A percentile compares a stretch with the other conserved stretches of the same genome.
Evolutionary conservation across 1,284 basidiomycete genomes (phyloP).

Genomic region (Cystobasidium sp.): DNA sequence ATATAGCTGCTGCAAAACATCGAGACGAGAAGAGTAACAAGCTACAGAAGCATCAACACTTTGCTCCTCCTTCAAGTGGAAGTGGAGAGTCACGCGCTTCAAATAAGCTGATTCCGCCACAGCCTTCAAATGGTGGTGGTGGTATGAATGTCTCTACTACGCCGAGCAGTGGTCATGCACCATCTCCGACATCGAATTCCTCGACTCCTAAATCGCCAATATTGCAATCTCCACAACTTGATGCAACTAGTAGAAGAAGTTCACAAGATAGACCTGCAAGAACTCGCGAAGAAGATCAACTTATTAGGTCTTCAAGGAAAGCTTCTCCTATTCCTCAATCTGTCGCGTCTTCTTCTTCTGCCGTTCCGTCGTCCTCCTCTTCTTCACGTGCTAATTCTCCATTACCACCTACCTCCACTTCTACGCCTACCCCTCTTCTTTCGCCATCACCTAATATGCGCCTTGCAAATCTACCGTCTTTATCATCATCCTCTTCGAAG

Average conservation of each 20-base stretch:
- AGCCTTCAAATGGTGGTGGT: too few relatives aligned
- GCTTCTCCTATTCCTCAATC: background rate
- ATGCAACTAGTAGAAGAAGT: background rate
- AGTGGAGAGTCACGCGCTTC: background rate
- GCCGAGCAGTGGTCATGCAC: background rate
- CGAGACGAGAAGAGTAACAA: background rate
- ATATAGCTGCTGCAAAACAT: background rate
- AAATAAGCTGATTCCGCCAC: background rate
- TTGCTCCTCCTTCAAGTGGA: background rate
- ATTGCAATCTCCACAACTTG: constrained; percentile 8
- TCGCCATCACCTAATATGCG: constrained; percentile 3
- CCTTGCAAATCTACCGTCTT: background rate
- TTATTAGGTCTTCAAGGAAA: background rate
- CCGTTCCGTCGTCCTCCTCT: background rate
- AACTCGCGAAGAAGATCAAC: background rate
- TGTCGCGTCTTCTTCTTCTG: background rate
- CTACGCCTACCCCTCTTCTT: constrained; percentile 1
- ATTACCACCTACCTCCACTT: too few relatives aligned
- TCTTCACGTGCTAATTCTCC: too few relatives aligned
- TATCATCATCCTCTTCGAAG: constrained; percentile 1
- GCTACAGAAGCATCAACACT: background rate
- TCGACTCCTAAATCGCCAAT: constrained; percentile 10
- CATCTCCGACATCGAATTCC: background rate
- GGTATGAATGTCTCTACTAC: background rate
- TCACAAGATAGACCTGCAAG: background rate